Evolutionary conservation across 164 flowering plant genomes (phyloP), one percentile per base, ranked within the genome.

Genomic region (Vitis amurensis): DNA sequence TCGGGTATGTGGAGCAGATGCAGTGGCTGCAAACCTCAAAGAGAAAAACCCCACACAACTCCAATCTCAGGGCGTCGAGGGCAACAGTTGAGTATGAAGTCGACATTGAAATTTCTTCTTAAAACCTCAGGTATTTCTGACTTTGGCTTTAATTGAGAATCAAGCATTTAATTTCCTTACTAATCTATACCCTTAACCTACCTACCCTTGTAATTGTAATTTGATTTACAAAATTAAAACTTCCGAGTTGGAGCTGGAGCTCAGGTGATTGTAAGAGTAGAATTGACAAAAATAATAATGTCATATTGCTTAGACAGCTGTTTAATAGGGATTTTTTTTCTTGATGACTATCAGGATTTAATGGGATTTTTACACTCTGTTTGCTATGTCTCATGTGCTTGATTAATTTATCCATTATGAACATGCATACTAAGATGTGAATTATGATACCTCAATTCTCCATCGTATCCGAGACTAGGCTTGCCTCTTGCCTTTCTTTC

Each of bases 1-100:
- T 3, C 80, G 74, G 56, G 0, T 83, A 15, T 82, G 74, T 62
- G 93, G 93, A 69, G 79, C 92, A 23, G 92, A 87, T 3, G 84
- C 74, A 14, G 71, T 86, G n/a, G 77, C 88, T 47, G 44, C 44
- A 37, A 76, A 74, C 72, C 73, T 85, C 8, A 87, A 84, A 73
- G 68, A 63, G 29, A 71, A 62, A 59, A 75, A 66, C 37, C 30
- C 63, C 13, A 66, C 64, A 17, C 16, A 73, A n/a, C 70, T 59
- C 29, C 79, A 78, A 31, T 63, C 85, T 6, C 62, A 27, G 4
- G 78, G 69, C 8, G 85, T 70, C 4, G 90, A 87, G 70, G 85
- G 81, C 60, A 76, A 77, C 49, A 76, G 81, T 59, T 79, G 58
- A 68, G 37, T 29, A 11, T 49, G 8, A 44, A 15, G 61, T 67